Conservation (phyloP, 495 filamentous ascomycete species). For the Aspergillus biplanus region DNA sequence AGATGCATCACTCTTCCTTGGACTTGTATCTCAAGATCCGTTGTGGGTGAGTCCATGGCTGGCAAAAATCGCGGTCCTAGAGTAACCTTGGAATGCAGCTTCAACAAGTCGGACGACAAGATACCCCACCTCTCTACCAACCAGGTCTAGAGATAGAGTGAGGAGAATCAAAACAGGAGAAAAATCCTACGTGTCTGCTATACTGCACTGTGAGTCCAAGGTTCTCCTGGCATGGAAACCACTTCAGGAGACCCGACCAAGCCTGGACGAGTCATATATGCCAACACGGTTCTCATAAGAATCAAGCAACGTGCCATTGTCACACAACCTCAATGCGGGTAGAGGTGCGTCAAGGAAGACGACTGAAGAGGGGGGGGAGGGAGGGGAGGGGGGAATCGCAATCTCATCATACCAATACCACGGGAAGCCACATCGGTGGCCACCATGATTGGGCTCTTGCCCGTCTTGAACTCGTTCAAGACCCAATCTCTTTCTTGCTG, state of each 20-base stretch:
- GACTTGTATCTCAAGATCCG: slow-evolving; percentile 63
- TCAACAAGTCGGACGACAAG: slow-evolving; percentile 70
- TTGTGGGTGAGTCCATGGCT: slow-evolving; percentile 51
- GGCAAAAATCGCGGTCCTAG: slow-evolving; percentile 74
- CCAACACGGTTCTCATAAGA: slow-evolving; percentile 77
- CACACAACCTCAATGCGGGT: slow-evolving; percentile 65
- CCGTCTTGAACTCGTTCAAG: slow-evolving; percentile 98
- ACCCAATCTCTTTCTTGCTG: slow-evolving; percentile 99
- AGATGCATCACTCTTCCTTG: slow-evolving; percentile 70
- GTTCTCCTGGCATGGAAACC: slow-evolving; percentile 75
- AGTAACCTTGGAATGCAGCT: slow-evolving; percentile 70
- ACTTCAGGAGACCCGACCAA: slow-evolving; percentile 70
- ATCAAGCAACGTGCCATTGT: slow-evolving; percentile 83
- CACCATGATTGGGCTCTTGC: slow-evolving; percentile 85
- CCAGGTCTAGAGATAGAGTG: slow-evolving; percentile 68
- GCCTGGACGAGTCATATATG: slow-evolving; percentile 82
- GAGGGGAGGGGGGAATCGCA: slow-evolving; percentile 54
- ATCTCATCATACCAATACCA: slow-evolving; percentile 97
- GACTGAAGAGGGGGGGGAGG: slow-evolving; percentile 39
- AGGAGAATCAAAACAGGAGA: slow-evolving; percentile 63
- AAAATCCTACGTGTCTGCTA: slow-evolving; percentile 58
- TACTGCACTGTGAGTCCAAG: slow-evolving; percentile 86
- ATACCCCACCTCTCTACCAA: slow-evolving; percentile 78
- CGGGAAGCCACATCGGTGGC: slow-evolving; percentile 96
- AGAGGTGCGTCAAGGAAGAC: slow-evolving; percentile 39